These are phyloP conservation scores for Actinidia arguta DNA, from an alignment of 179 eudicot genomes.

Conservation along the genomic window DNA sequence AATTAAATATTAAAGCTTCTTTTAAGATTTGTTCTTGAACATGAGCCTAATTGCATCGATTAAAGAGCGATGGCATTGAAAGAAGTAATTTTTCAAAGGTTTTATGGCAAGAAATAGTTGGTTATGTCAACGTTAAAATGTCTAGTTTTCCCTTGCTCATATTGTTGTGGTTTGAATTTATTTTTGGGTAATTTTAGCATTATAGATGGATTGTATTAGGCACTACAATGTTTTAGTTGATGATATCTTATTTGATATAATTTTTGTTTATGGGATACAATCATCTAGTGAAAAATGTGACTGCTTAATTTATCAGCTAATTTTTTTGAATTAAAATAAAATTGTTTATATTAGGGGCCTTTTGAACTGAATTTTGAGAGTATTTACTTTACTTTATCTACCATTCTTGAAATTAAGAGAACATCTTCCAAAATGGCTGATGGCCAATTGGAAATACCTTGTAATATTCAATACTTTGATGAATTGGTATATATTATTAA, in stretches of 20 bases:
- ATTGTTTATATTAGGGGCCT: background rate
- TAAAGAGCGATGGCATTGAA: no score
- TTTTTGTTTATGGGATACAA: background rate
- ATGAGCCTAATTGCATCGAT: no score
- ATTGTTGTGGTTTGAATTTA: background rate
- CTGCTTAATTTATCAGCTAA: background rate
- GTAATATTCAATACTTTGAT: background rate
- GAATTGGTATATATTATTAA: background rate
- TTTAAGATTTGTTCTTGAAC: no score
- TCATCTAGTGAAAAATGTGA: background rate
- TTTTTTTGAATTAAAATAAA: background rate
- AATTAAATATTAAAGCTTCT: no score
- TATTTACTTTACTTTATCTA: no score
- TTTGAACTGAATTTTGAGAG: background rate
- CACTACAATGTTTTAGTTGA: background rate
- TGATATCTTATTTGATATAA: constrained; percentile 1
- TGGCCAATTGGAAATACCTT: background rate
- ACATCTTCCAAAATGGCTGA: background rate
- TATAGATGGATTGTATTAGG: background rate
- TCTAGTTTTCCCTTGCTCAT: background rate
- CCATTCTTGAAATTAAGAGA: background rate
- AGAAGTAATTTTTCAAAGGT: no score
- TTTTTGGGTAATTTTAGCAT: background rate
- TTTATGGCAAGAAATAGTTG: no score
- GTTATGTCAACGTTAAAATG: background rate